Evolutionary conservation across 2,329 filamentous ascomycete genomes (phyloP).

Genomic region (Penicillium polonicum): DNA sequence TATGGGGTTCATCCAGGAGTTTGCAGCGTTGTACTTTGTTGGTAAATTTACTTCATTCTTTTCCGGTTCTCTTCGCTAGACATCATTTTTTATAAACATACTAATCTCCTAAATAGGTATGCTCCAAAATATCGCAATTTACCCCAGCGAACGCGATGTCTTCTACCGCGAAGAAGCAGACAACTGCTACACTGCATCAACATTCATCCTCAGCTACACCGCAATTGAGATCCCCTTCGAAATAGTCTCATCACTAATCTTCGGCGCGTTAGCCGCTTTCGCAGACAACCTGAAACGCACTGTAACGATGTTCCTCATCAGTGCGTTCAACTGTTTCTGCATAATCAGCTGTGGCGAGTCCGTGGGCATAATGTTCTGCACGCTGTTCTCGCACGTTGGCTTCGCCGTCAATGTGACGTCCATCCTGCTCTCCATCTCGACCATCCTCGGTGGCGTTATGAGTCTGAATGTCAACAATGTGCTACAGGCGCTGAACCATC

Average conservation of each 20-base stretch:
- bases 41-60: slow-evolving; percentile 21
- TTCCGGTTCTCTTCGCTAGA: not conserved
- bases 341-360: slow-evolving; percentile 74
- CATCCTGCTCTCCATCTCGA: slow-evolving; percentile 67
- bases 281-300: slow-evolving; percentile 66
- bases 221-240: slow-evolving; percentile 71
- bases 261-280: slow-evolving; percentile 63
- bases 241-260: slow-evolving; percentile 62
- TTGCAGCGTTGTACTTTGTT: slow-evolving; percentile 55
- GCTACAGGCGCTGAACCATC: slow-evolving; percentile 67
- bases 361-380: slow-evolving; percentile 77
- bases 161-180: slow-evolving; percentile 77
- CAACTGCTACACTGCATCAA: slow-evolving; percentile 67
- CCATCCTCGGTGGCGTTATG: slow-evolving; percentile 69
- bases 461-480: slow-evolving; percentile 67
- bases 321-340: slow-evolving; percentile 68
- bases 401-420: slow-evolving; percentile 74
- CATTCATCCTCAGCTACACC: slow-evolving; percentile 70
- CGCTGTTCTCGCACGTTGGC: slow-evolving; percentile 69
- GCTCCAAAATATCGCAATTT: slow-evolving; percentile 75
- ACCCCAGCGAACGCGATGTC: slow-evolving; percentile 69
- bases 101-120: slow-evolving; percentile 55
- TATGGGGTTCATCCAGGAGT: slow-evolving; percentile 70
- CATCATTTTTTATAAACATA: not conserved
- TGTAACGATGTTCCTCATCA: slow-evolving; percentile 64